Conservation (phyloP, 345 rosid genomes). For the Arabidopsis suecica region DNA sequence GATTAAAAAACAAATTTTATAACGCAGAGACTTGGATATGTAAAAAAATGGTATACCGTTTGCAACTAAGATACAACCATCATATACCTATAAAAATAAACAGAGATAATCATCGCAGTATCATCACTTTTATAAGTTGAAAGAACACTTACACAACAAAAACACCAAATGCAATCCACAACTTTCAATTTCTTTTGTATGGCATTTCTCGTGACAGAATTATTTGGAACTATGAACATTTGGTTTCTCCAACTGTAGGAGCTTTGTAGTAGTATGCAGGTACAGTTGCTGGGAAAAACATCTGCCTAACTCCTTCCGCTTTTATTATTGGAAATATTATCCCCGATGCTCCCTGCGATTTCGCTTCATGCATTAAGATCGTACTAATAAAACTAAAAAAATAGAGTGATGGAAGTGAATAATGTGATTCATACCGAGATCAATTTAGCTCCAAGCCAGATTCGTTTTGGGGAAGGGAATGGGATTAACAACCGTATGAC, state of each 20-base stretch:
- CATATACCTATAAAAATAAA: conserved; percentile 7
- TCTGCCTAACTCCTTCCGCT: conserved; percentile 59
- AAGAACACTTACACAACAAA: conserved; percentile 26
- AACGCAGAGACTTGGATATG: conserved; percentile 10
- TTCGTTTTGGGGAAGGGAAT: conserved; percentile 55
- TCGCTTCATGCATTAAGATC: neutral
- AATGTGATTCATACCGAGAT: conserved; percentile 44
- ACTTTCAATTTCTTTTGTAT: neutral
- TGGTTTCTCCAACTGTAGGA: conserved; percentile 45
- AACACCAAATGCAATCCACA: conserved; percentile 18
- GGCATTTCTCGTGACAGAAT: conserved; percentile 24
- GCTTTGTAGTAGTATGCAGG: conserved; percentile 60
- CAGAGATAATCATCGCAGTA: conserved; percentile 1
- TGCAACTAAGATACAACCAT: conserved; percentile 19
- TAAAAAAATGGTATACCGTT: conserved; percentile 16
- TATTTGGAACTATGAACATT: conserved; percentile 35
- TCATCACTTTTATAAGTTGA: conserved; percentile 16
- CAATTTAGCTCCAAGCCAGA: conserved; percentile 56
- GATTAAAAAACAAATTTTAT: neutral
- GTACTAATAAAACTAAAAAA: neutral
- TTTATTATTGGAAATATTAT: conserved; percentile 58
- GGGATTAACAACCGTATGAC: conserved; percentile 53
- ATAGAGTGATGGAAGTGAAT: neutral
- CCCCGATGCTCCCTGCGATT: conserved; percentile 56
- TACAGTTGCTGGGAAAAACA: conserved; percentile 58